phyloP scores from a whole-genome alignment of 2,329 filamentous ascomycete genomes.

The Botryosphaeria agaves region DNA sequence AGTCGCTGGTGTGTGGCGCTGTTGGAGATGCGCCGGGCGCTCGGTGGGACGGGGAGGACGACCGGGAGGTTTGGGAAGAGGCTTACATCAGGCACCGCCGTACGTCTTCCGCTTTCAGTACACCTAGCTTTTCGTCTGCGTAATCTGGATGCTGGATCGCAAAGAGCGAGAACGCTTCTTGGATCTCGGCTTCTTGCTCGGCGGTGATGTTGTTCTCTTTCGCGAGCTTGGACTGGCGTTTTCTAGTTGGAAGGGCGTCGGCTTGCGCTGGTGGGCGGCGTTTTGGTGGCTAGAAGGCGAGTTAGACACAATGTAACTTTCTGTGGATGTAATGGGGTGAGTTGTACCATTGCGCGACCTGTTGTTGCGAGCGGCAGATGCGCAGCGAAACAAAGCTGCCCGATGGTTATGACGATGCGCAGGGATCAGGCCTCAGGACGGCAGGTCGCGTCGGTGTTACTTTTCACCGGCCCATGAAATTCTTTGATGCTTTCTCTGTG shows the following conservation, averaged over 20 bases:
- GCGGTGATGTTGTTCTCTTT: slow-evolving; percentile 78
- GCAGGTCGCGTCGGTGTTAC: no score
- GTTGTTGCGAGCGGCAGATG: no score
- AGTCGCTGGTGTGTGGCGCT: background rate
- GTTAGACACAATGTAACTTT: background rate
- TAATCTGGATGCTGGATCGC: slow-evolving; percentile 30
- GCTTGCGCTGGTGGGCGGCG: slow-evolving; percentile 3
- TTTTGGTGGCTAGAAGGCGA: slow-evolving; percentile 6
- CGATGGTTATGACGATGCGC: no score
- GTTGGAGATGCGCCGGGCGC: slow-evolving; percentile 1
- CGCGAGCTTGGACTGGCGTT: slow-evolving; percentile 70
- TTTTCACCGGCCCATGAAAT: no score
- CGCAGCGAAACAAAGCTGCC: no score
- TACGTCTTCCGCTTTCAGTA: slow-evolving; percentile 25
- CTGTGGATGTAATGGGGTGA: background rate
- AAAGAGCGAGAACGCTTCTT: slow-evolving; percentile 78
- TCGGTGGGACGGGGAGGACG: background rate
- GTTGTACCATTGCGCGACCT: slow-evolving; percentile 1
- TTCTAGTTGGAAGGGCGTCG: slow-evolving; percentile 15
- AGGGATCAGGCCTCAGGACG: no score
- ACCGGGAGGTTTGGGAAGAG: slow-evolving; percentile 1
- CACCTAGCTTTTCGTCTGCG: slow-evolving; percentile 46
- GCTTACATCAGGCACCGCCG: slow-evolving; percentile 36
- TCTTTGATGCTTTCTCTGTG: no score
- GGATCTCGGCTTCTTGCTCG: slow-evolving; percentile 76